Evolutionary conservation across 768 basidiomycete genomes (phyloP), one percentile per base, ranked within the genome.

Genomic region (Mycena galopus): DNA sequence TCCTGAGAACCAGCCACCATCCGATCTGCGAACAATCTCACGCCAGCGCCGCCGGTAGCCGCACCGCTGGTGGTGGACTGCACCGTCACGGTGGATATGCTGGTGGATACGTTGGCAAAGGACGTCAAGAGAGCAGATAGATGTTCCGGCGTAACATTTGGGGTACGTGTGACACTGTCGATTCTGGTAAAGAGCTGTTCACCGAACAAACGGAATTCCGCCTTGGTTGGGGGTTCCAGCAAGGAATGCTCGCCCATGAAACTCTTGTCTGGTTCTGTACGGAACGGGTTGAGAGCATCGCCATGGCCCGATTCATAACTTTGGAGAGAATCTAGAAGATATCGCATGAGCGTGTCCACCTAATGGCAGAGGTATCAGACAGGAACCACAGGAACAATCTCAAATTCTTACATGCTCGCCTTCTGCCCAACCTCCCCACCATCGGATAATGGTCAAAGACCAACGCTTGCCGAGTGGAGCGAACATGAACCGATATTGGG

Each of bases 401-500:
- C 8, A 33, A 50, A 77, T n/a, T n/a, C 80, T 33, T 59, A 84
- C 84, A 56, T 82, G 78, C 68, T 86, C 83, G 0, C 80, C 77
- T 25, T 6, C 33, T 6, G 33, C 33, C 33, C 33, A 35, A 82
- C 85, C 83, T 1, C 84, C 86, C 84, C 85, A 86, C 85, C 84
- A 86, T 12, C 75, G 77, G 8, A 85, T 76, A 3, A 51, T 73
- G 10, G 60, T 74, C 33, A 86, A 64, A 0, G 81, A 77, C 85
- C 86, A 87, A 4, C 79, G 72, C 47, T 82, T 58, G 0, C 80
- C 78, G 6, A 81, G 16, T 0, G 81, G 85, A 2, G 84, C 83
- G 66, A 76, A 81, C 76, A 85, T 84, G 65, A 86, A 82, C 0
- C 78, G 76, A 66, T 85, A 85, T 60, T 85, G 83, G 0, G 82